Evolutionary conservation across 495 filamentous ascomycete genomes (phyloP), one percentile per base, ranked within the genome.

Genomic region (Lepidopterella palustris): DNA sequence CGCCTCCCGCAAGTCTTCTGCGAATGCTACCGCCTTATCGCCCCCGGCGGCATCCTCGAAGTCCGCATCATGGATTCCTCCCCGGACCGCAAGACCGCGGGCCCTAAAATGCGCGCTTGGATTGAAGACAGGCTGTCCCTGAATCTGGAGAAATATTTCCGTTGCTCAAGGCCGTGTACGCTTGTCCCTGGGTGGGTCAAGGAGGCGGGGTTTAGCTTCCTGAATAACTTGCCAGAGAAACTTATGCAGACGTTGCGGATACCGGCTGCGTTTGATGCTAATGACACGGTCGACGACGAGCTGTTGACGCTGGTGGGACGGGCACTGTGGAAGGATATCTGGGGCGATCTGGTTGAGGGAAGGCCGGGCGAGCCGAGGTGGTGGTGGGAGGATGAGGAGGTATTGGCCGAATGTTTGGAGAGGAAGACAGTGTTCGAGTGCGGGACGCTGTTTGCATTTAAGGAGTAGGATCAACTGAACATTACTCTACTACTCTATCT

Each of bases 241-340:
- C 35, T 24, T 6, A 42, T 42, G 3, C 35, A 57, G 27, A 60
- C 53, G 18, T 48, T 65, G 62, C 45, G 55, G 52, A 32, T 68
- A 8, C 58, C 59, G 15, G 55, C 62, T 32, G 62, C 58, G 1
- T 47, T 48, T 24, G 58, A 55, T 32, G 5, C 27, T 9, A 29
- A 32, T 21, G 32, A 29, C 3, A 29, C 59, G 48, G 57, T 62
- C 20, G 58, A 71, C 27, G 62, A 29, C 13, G 60, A 71, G 51
- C 59, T 71, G 5, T 58, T 45, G 5, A 57, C 53, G 9, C 40
- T 68, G 45, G 63, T 71, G 25, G 62, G 66, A 15, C 39, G 66
- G n/a, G 66, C 63, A 11, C 53, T 71, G 39, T 71, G 68, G 68
- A 57, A 61, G 47, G 66, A 68, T 42, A 58, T 67, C 23, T 71